Evolutionary conservation across 345 rosid genomes (phyloP).

Genomic region (Schrenkiella parvula): DNA sequence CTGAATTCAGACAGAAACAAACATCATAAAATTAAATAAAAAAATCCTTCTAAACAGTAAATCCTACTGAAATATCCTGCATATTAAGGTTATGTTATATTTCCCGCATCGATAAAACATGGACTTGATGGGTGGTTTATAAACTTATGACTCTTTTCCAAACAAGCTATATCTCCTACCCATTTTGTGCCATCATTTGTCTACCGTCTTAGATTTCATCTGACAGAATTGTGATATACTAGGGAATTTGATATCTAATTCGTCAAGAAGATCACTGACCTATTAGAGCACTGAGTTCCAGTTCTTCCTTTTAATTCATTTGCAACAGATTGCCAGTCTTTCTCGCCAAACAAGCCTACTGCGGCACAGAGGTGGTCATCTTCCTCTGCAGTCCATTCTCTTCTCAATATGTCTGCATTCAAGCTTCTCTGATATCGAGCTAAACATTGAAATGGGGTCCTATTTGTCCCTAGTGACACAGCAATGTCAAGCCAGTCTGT

Average conservation of each 20-base stretch:
- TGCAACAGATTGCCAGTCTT: slow-evolving; percentile 80
- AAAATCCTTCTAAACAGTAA: too few species aligned
- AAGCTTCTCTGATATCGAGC: slow-evolving; percentile 71
- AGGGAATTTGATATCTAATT: not conserved
- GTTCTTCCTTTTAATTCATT: slow-evolving; percentile 55
- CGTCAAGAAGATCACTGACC: slow-evolving; percentile 42
- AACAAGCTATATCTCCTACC: too few species aligned
- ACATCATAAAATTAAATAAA: too few species aligned
- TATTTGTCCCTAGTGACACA: slow-evolving; percentile 51
- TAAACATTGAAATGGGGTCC: slow-evolving; percentile 80
- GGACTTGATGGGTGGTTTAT: not conserved
- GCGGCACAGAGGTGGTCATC: slow-evolving; percentile 64
- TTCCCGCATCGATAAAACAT: slow-evolving; percentile 7
- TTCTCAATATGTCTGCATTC: slow-evolving; percentile 52
- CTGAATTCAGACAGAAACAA: too few species aligned
- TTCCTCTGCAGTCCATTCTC: slow-evolving; percentile 75
- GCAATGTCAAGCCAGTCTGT: slow-evolving; percentile 66
- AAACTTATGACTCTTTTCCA: not conserved
- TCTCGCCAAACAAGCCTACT: slow-evolving; percentile 58
- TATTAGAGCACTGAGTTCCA: slow-evolving; percentile 81
- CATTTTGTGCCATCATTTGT: too few species aligned
- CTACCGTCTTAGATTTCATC: too few species aligned
- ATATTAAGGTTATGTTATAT: not conserved
- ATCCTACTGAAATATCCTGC: not conserved
- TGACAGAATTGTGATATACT: too few species aligned